Evolutionary conservation across 257 asterid genomes (phyloP).

Genomic region (Solanum chiquidenum): DNA sequence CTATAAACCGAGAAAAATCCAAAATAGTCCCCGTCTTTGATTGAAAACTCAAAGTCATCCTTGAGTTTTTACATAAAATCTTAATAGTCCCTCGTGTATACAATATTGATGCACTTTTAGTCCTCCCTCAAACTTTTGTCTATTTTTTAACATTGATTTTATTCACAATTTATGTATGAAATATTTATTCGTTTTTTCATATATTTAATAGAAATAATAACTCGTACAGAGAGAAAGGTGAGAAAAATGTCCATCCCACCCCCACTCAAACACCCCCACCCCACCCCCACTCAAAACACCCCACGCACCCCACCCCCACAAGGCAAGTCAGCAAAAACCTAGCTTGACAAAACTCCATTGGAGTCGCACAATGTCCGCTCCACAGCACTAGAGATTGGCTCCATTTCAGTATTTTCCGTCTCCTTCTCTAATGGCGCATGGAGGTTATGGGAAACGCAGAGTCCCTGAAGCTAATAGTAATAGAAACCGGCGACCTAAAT

Average conservation of each 20-base stretch:
- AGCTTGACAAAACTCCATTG: background rate
- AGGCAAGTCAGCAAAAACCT: background rate
- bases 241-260: background rate
- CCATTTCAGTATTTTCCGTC: background rate
- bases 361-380: background rate
- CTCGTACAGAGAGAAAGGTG: background rate
- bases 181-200: too few species aligned
- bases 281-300: background rate
- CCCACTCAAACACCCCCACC: background rate
- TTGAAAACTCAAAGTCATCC: background rate
- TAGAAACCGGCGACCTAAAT: constrained; percentile 34
- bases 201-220: too few species aligned
- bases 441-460: constrained; percentile 69
- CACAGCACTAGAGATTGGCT: background rate
- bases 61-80: too few species aligned
- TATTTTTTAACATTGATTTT: too few species aligned
- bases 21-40: background rate
- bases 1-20: background rate
- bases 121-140: background rate
- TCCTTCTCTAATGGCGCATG: constrained; percentile 43
- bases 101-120: background rate
- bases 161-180: background rate
- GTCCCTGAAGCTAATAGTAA: constrained; percentile 10
- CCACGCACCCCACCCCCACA: background rate
- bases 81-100: background rate